These are phyloP conservation scores for Colletotrichum australisinense DNA, from an alignment of 2,329 filamentous ascomycete species.

Conservation along the genomic window DNA sequence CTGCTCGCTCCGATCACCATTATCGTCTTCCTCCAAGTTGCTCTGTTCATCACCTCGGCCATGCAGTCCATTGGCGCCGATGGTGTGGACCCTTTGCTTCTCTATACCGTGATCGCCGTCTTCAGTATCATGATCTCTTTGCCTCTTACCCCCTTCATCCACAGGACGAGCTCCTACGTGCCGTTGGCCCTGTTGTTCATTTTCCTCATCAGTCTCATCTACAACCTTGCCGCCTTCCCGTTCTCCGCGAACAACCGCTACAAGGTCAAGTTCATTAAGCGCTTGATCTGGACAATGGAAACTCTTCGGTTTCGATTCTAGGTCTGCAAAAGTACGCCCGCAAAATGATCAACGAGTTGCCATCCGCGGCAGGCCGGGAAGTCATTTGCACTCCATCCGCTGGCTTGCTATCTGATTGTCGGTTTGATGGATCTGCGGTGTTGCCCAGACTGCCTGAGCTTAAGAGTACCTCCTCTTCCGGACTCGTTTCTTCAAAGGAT, in stretches of 20 bases:
- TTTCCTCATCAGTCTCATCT: constrained; percentile 75
- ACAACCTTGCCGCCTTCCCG: constrained; percentile 89
- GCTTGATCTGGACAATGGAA: constrained; percentile 76
- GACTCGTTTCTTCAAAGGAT: constrained; percentile 43
- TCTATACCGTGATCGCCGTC: constrained; percentile 77
- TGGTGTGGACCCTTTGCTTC: constrained; percentile 76
- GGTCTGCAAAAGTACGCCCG: constrained; percentile 77
- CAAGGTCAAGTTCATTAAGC: constrained; percentile 90
- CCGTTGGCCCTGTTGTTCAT: constrained; percentile 81
- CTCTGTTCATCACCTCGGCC: constrained; percentile 77
- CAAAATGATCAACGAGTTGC: constrained; percentile 74
- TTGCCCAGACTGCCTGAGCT: constrained; percentile 66
- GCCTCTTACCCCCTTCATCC: constrained; percentile 85
- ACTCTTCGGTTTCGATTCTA: constrained; percentile 75
- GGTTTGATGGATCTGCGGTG: constrained; percentile 72
- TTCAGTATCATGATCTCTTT: constrained; percentile 79
- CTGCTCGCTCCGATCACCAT: constrained; percentile 82
- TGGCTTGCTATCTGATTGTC: constrained; percentile 70
- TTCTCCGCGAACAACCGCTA: constrained; percentile 84
- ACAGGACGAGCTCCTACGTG: constrained; percentile 86
- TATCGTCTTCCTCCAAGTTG: constrained; percentile 81
- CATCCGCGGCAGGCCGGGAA: constrained; percentile 74
- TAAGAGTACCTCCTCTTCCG: constrained; percentile 46
- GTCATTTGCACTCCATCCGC: constrained; percentile 62
- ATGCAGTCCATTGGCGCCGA: constrained; percentile 87